phyloP scores from a whole-genome alignment of 129 eudicot genomes.

The Logfia minima region DNA sequence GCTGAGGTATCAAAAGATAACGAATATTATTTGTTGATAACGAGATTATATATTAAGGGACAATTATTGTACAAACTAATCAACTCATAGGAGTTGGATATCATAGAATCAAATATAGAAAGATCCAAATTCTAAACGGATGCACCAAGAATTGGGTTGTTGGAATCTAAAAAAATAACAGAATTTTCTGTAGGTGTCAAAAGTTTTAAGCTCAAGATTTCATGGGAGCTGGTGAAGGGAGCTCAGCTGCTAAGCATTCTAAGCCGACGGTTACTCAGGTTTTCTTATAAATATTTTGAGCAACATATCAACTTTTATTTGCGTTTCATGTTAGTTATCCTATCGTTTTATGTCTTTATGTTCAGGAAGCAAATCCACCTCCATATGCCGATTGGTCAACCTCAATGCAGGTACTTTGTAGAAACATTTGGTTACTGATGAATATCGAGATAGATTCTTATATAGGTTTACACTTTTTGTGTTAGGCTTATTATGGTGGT shows the following conservation, averaged over 20 bases:
- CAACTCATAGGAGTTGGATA: neutral
- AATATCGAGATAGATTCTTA: slow-evolving; percentile 15
- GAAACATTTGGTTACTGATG: slow-evolving; percentile 6
- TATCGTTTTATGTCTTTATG: neutral
- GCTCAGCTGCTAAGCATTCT: slow-evolving; percentile 65
- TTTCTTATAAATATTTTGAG: neutral
- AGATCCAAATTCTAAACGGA: neutral
- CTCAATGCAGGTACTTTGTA: slow-evolving; percentile 64
- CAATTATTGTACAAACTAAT: neutral
- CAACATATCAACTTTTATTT: neutral
- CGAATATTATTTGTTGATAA: neutral
- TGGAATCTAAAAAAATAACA: neutral
- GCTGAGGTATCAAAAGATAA: neutral
- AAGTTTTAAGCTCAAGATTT: slow-evolving; percentile 8
- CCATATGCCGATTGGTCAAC: slow-evolving; percentile 83
- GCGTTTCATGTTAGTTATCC: neutral
- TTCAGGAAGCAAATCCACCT: slow-evolving; percentile 68
- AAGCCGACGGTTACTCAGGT: slow-evolving; percentile 70
- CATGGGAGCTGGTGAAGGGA: slow-evolving; percentile 80
- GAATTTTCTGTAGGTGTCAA: neutral
- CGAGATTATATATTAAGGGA: neutral
- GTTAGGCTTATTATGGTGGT: slow-evolving; percentile 81
- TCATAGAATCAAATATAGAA: neutral
- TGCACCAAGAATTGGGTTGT: neutral
- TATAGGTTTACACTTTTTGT: slow-evolving; percentile 5